Conservation (phyloP, 2,329 filamentous ascomycete genomes). For the Sclerotinia subarctica region DNA sequence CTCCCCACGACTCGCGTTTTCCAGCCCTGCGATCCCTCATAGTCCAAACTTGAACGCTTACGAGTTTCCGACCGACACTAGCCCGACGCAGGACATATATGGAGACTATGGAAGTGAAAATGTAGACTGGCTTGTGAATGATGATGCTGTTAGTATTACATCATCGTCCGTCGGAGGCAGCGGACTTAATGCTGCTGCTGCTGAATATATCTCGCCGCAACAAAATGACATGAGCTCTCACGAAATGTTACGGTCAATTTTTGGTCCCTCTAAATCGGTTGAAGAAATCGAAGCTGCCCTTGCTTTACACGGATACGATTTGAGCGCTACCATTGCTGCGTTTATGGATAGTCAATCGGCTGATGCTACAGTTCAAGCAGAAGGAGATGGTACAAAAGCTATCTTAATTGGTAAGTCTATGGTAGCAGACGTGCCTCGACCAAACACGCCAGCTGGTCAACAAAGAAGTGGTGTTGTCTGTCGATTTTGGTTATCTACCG, state of each 20-base stretch:
- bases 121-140: conserved; percentile 91
- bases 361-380: conserved; percentile 46
- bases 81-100: conserved; percentile 78
- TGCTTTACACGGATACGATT: conserved; percentile 84
- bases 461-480: conserved; percentile 86
- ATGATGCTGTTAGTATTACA: conserved; percentile 77
- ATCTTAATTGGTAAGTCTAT: conserved; percentile 89
- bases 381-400: conserved; percentile 55
- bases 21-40: conserved; percentile 86
- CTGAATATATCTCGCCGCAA: conserved; percentile 68
- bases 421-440: conserved; percentile 66
- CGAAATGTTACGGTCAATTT: conserved; percentile 92
- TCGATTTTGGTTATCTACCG: conserved; percentile 94
- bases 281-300: conserved; percentile 94
- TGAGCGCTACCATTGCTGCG: conserved; percentile 85
- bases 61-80: conserved; percentile 81
- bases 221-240: conserved; percentile 94
- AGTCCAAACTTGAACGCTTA: conserved; percentile 93
- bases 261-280: conserved; percentile 83
- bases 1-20: conserved; percentile 85
- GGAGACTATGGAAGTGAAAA: conserved; percentile 91
- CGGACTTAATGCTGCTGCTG: conserved; percentile 72
- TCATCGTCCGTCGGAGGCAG: conserved; percentile 69
- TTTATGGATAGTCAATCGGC: conserved; percentile 72
- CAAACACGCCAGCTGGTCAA: conserved; percentile 71